A percentile compares a stretch with the other conserved stretches of the same genome.
Evolutionary conservation across 805 yeast species (phyloP).

Genomic region (Peterozyma xylosa): DNA sequence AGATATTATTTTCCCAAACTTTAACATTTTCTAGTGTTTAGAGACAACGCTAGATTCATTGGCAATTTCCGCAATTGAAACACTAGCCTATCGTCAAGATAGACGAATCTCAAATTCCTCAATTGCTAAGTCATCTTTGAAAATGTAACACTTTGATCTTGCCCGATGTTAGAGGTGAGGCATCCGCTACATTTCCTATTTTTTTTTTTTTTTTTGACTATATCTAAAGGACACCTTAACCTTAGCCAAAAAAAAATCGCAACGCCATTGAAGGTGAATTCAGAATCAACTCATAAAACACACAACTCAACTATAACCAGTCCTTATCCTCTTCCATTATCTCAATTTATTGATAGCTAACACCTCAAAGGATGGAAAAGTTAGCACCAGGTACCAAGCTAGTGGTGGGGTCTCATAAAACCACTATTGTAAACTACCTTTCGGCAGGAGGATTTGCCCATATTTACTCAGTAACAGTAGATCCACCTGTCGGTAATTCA

Average conservation of each 20-base stretch:
- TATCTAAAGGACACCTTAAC: background rate
- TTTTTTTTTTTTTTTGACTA: background rate
- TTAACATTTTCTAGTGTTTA: too few relatives aligned
- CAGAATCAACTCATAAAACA: background rate
- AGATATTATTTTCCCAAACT: too few relatives aligned
- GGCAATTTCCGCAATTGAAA: too few relatives aligned
- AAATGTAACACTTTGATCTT: background rate
- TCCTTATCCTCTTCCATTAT: too few relatives aligned
- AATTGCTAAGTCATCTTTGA: background rate
- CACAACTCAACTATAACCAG: too few relatives aligned
- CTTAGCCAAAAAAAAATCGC: background rate
- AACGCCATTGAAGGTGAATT: background rate
- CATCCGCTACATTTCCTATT: background rate
- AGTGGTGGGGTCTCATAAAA: constrained; percentile 33
- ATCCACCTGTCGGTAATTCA: constrained; percentile 35
- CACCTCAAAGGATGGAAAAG: constrained; percentile 10
- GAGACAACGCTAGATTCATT: too few relatives aligned
- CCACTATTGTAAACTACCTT: constrained; percentile 18
- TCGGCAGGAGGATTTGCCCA: constrained; percentile 72
- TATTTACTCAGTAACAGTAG: constrained; percentile 57
- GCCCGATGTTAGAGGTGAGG: too few relatives aligned
- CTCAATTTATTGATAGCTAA: background rate
- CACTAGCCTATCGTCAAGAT: too few relatives aligned
- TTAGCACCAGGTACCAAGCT: constrained; percentile 31
- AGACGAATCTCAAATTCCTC: too few relatives aligned